phyloP scores from a whole-genome alignment of 495 filamentous ascomycete species.

The Aspergillus carlsbadensis region DNA sequence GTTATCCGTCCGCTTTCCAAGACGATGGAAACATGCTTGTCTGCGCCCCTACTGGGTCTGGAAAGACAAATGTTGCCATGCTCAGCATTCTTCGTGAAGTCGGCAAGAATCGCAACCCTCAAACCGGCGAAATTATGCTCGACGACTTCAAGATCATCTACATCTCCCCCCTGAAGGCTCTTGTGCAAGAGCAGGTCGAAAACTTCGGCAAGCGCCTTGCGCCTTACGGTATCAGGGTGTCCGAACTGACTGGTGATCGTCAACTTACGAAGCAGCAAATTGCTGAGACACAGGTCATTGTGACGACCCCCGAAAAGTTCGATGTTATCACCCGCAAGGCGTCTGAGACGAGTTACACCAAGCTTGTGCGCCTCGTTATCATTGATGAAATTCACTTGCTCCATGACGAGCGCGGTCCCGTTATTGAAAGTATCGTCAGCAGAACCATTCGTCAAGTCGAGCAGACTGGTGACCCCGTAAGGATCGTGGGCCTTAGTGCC shows the following conservation, averaged over 20 bases:
- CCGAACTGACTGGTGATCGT: conserved; percentile 93
- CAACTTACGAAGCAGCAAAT: conserved; percentile 99
- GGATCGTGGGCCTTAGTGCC: conserved; percentile 88
- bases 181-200: conserved; percentile 95
- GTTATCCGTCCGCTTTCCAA: conserved; percentile 85
- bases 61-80: conserved; percentile 99
- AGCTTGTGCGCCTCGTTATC: conserved; percentile 88
- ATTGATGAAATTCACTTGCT: conserved; percentile 98
- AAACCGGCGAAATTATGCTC: conserved; percentile 85
- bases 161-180: conserved; percentile 88
- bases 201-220: conserved; percentile 92
- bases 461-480: conserved; percentile 87
- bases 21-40: conserved; percentile 97
- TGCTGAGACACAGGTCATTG: conserved; percentile 95
- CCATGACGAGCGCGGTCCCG: conserved; percentile 95
- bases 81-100: conserved; percentile 93
- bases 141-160: conserved; percentile 98
- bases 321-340: conserved; percentile 99
- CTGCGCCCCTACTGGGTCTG: conserved; percentile 94
- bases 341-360: conserved; percentile 94
- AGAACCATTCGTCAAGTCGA: conserved; percentile 90
- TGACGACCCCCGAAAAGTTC: conserved; percentile 98
- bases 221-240: conserved; percentile 86
- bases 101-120: conserved; percentile 85
- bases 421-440: conserved; percentile 95